phyloP scores from a whole-genome alignment of 331 rosid genomes.

The Rhamnella rubrinervis region DNA sequence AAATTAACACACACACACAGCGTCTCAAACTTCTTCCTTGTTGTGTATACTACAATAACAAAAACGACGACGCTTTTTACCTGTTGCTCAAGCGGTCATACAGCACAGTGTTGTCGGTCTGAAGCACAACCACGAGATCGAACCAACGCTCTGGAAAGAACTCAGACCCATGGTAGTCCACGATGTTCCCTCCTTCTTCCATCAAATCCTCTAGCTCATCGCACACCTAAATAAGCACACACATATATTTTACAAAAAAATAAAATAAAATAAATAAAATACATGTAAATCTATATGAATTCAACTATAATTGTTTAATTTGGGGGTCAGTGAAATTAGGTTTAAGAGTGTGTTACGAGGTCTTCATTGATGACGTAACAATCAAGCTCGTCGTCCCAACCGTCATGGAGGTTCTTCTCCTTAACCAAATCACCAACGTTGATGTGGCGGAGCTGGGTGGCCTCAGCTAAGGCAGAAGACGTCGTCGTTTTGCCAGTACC shows the following conservation, averaged over 20 bases:
- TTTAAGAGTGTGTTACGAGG: constrained; percentile 38
- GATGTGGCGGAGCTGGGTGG: constrained; percentile 59
- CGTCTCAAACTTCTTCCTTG: neutral
- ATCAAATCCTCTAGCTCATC: constrained; percentile 85
- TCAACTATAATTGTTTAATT: neutral
- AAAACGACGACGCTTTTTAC: constrained; percentile 24
- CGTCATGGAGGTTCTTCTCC: constrained; percentile 78
- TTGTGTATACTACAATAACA: neutral
- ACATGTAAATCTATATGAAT: neutral
- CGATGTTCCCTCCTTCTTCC: constrained; percentile 82
- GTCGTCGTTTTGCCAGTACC: constrained; percentile 89
- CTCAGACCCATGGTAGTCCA: constrained; percentile 87
- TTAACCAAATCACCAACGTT: constrained; percentile 71
- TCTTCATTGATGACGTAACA: constrained; percentile 78
- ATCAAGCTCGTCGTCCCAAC: constrained; percentile 78
- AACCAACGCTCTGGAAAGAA: constrained; percentile 98
- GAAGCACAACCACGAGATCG: constrained; percentile 80
- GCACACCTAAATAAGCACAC: constrained; percentile 49
- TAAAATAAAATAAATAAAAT: neutral
- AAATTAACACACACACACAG: neutral
- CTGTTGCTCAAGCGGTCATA: constrained; percentile 76
- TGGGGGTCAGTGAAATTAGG: neutral
- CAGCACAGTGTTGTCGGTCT: constrained; percentile 69
- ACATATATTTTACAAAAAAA: neutral
- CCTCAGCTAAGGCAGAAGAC: constrained; percentile 62